Evolutionary conservation across 192 early-diverging fungal species (phyloP).

Genomic region (Mortierella antarctica): DNA sequence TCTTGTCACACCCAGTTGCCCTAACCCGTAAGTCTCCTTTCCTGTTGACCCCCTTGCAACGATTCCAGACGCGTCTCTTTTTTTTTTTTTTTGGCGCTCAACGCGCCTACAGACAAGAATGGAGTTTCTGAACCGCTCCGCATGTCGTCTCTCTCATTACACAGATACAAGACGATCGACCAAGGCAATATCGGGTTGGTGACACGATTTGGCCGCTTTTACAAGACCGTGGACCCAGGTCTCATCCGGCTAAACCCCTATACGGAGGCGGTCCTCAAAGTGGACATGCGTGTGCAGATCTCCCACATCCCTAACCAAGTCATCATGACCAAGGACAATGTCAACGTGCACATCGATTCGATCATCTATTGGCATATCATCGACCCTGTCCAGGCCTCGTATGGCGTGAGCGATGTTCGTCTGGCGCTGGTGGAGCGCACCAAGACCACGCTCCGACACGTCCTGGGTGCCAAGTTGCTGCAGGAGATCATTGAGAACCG

Average conservation of each 20-base stretch:
- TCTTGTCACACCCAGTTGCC: slow-evolving; percentile 18
- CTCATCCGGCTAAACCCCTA: slow-evolving; percentile 62
- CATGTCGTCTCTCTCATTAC: not conserved
- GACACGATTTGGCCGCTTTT: slow-evolving; percentile 69
- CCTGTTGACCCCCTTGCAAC: not conserved
- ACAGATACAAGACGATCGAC: slow-evolving; percentile 67
- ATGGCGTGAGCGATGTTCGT: slow-evolving; percentile 79
- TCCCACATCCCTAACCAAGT: slow-evolving; percentile 67
- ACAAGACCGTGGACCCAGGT: slow-evolving; percentile 65
- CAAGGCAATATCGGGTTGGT: slow-evolving; percentile 80
- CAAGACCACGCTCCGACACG: slow-evolving; percentile 89
- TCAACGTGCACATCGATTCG: slow-evolving; percentile 79
- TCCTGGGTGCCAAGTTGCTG: slow-evolving; percentile 81
- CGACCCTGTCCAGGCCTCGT: slow-evolving; percentile 81
- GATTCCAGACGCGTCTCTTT: not conserved
- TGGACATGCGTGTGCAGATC: slow-evolving; percentile 62
- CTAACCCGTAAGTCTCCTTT: slow-evolving; percentile 32
- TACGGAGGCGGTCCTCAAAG: slow-evolving; percentile 53
- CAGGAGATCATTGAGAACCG: slow-evolving; percentile 94
- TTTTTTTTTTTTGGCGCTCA: not conserved
- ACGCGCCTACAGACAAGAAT: too few species aligned
- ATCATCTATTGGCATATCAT: slow-evolving; percentile 89
- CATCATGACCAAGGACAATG: slow-evolving; percentile 81
- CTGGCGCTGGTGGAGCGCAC: slow-evolving; percentile 86
- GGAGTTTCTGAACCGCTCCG: too few species aligned